phyloP scores from a whole-genome alignment of 495 filamentous ascomycete genomes.

The Talaromyces wortmannii region DNA sequence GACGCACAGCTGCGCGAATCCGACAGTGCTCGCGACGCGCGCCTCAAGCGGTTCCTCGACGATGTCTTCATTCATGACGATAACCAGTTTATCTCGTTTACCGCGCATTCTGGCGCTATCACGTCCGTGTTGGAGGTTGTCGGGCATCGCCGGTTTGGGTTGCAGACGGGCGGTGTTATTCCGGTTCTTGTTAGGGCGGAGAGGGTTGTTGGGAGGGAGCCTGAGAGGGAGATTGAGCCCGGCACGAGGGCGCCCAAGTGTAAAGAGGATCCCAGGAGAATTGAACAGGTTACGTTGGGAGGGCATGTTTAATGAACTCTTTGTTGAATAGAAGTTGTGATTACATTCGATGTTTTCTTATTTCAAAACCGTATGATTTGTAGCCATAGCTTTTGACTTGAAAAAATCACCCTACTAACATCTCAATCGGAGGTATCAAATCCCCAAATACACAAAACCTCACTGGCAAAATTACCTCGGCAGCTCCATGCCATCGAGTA shows the following conservation, averaged over 20 bases:
- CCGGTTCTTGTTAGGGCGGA: constrained; percentile 60
- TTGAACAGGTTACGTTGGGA: neutral
- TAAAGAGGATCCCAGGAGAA: constrained; percentile 7
- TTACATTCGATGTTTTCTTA: too few species aligned
- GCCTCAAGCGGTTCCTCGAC: constrained; percentile 50
- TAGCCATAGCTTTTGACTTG: too few species aligned
- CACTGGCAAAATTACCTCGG: neutral
- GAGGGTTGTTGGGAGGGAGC: constrained; percentile 17
- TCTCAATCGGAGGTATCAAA: neutral
- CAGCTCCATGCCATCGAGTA: neutral
- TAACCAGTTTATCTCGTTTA: constrained; percentile 59
- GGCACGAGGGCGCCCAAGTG: constrained; percentile 15
- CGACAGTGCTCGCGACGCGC: constrained; percentile 43
- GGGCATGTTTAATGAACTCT: too few species aligned
- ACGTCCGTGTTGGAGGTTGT: constrained; percentile 50
- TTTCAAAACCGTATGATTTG: too few species aligned
- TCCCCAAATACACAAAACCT: neutral
- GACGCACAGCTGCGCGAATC: constrained; percentile 47
- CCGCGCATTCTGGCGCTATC: constrained; percentile 69
- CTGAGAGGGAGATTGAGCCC: constrained; percentile 27
- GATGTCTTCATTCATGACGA: constrained; percentile 56
- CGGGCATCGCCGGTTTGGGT: constrained; percentile 56
- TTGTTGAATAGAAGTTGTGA: too few species aligned
- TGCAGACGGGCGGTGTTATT: constrained; percentile 65
- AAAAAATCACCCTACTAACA: too few species aligned